Evolutionary conservation across 1,284 basidiomycete species (phyloP), one percentile per base, ranked within the genome.

Genomic region (Volvariella volvacea): DNA sequence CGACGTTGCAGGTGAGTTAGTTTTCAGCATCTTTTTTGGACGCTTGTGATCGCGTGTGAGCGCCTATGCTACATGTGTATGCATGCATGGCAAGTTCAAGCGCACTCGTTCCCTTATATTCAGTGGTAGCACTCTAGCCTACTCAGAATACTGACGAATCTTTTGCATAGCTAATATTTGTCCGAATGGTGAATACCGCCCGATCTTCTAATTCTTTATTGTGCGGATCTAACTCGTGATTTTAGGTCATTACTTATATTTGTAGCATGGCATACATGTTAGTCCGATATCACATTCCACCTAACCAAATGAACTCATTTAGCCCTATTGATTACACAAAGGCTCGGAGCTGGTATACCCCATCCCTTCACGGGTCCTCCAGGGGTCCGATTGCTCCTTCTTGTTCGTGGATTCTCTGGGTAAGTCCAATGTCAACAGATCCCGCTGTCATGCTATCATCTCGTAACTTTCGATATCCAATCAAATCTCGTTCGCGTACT

Each of bases 341-440:
- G 78, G 76, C 47, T 68, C n/a, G 52, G 57, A 22, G 66, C 61
- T n/a, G 67, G 71, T 17, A 73, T 87, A 1, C 76, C 80, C 0
- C 64, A 88, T 52, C 85, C 85, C 0, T 62, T 83, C 42, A 53
- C 80, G 2, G 88, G 88, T 0, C 88, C 87, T 0, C 76, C 78
- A 42, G 81, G 72, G 1, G 74, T 89, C 2, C 71, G 88, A 21
- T 45, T 64, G 1, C 58, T 86, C 4, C 66, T 90, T 2, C 63
- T 72, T 0, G 57, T 73, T 2, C 62, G 88, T 51, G 85, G 86
- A 1, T 63, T 86, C 43, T 69, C 74, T 6, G 87, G 88, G 73
- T 83, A 56, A 40, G 64, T 6, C 16, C 33, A 6, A 38, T 28
- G 1, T 34, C 30, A 15, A 28, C 48, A 49, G 10, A 45, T 43